phyloP scores from a whole-genome alignment of 2,329 filamentous ascomycete species.

The Bretziella fagacearum region DNA sequence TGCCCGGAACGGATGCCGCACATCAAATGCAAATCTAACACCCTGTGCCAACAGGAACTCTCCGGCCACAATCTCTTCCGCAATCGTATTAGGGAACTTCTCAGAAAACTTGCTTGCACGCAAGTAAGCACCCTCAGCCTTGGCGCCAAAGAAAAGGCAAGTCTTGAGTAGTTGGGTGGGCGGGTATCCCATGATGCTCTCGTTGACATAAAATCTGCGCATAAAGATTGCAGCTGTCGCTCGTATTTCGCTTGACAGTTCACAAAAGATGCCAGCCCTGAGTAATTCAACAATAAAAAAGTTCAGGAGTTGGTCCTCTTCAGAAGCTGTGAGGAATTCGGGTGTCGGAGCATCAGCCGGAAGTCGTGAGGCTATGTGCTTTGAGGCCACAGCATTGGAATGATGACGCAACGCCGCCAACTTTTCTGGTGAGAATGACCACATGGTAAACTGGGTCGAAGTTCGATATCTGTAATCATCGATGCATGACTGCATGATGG shows the following conservation, averaged over 20 bases:
- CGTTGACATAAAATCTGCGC: conserved; percentile 86
- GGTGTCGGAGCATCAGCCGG: conserved; percentile 25
- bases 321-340: conserved; percentile 64
- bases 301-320: conserved; percentile 66
- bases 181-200: conserved; percentile 92
- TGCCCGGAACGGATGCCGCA: conserved; percentile 76
- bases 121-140: conserved; percentile 73
- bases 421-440: conserved; percentile 70
- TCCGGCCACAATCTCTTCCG: conserved; percentile 71
- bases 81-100: conserved; percentile 51
- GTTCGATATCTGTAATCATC: conserved; percentile 85
- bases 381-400: conserved; percentile 58
- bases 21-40: conserved; percentile 82
- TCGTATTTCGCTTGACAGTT: conserved; percentile 17
- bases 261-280: conserved; percentile 36
- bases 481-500: conserved; percentile 11
- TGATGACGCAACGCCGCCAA: conserved; percentile 55
- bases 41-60: conserved; percentile 90
- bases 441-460: conserved; percentile 78
- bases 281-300: conserved; percentile 52
- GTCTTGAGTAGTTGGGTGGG: conserved; percentile 79
- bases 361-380: conserved; percentile 41
- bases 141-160: conserved; percentile 81
- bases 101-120: conserved; percentile 47
- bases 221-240: conserved; percentile 80